A percentile compares a stretch with the other conserved stretches of the same genome.
phyloP scores from a whole-genome alignment of 306 rosid species.

The Hippophae rhamnoides region DNA sequence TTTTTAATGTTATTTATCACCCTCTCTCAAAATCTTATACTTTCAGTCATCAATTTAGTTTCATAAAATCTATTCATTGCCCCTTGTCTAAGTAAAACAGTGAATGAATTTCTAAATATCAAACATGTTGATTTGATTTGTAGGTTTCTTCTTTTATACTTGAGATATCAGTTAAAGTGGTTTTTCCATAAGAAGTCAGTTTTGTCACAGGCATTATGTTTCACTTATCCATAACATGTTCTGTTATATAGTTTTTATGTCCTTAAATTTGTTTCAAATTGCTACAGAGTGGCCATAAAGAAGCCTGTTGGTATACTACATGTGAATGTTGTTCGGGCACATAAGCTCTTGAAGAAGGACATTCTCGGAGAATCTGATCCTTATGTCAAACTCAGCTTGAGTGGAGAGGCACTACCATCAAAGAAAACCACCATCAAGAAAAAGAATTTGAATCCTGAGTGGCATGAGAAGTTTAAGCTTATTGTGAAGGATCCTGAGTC shows the following conservation, averaged over 20 bases:
- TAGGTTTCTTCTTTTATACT: no score
- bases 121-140: no score
- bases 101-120: no score
- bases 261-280: neutral
- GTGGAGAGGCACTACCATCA: constrained; percentile 59
- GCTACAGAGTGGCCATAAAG: constrained; percentile 45
- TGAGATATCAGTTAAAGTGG: no score
- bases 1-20: constrained; percentile 3
- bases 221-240: no score
- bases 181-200: neutral
- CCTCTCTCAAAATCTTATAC: neutral
- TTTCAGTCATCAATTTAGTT: neutral
- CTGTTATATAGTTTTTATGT: neutral
- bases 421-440: constrained; percentile 75
- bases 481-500: constrained; percentile 66
- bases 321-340: constrained; percentile 73
- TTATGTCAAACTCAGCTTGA: constrained; percentile 66
- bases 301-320: constrained; percentile 92
- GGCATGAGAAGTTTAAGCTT: constrained; percentile 84
- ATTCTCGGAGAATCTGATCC: constrained; percentile 90
- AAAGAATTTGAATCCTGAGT: constrained; percentile 75
- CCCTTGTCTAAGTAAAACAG: no score
- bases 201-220: neutral
- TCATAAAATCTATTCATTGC: neutral
- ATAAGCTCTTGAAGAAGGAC: constrained; percentile 81